Base-by-base conservation (phyloP, 805 yeast genomes). In the Lipomyces japonicus region DNA sequence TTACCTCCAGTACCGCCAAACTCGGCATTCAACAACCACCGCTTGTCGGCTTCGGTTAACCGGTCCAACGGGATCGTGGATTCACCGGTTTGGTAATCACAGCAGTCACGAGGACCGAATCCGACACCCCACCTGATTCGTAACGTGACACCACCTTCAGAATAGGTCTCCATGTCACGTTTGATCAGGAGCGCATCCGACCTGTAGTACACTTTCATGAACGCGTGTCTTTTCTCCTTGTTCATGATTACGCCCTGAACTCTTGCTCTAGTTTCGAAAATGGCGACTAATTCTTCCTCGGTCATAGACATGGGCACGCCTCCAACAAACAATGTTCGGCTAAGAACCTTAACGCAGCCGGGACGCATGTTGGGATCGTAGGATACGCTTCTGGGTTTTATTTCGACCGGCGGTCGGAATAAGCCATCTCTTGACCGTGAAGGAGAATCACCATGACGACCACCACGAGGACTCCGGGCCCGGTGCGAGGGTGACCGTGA, bases 81-180 rank as follows among this genome's bases (percentile, higher is more conserved):
- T 34, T 83, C 76, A 55, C 98, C 98, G 50, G 83, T 83, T 64
- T 83, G 90, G 69, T 93, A 93, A 69, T 93, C 95, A 67, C 96
- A 87, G 73, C 97, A 91, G 68, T 93, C 97, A 72, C 98, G 81
- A 47, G 98, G 98, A 3, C 98, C 98, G 64, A 86, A 93, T 1
- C 98, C 98, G 55, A 93, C 97, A 59, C 97, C 98, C 98, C 98
- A 93, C 65, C 96, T 78, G 3, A 95, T 86, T 69, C 97, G 79
- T 60, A 93, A 73, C 59, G 79, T 72, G 65, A 72, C 70, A 7
- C 78, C 68, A 36, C 84, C 83, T 55, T 81, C 82, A 63, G 80
- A 80, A 50, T 64, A 62, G 37, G 68, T 68, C 26, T 76, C 77
- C 71, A 90, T 88, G 37, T 81, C 78, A 36, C 77, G 74, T 50